phyloP scores from a whole-genome alignment of 768 basidiomycete species.

The Hericium rajendrae region DNA sequence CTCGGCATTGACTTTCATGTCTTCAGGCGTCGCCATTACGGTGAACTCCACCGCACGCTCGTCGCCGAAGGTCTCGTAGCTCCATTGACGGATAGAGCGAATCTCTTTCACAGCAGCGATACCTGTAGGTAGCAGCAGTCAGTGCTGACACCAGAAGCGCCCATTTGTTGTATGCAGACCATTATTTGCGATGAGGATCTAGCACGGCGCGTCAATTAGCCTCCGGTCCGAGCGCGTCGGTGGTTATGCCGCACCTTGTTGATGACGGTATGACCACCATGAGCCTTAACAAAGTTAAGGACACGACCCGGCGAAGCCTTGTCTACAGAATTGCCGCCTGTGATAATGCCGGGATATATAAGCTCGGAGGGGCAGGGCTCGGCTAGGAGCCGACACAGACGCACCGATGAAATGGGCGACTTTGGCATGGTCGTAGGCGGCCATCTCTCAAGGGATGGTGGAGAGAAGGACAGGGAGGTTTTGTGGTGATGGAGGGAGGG shows the following conservation, averaged over 20 bases:
- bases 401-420: slow-evolving; percentile 57
- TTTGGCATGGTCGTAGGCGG: slow-evolving; percentile 44
- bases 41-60: slow-evolving; percentile 97
- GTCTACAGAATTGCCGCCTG: slow-evolving; percentile 90
- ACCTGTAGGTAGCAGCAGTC: slow-evolving; percentile 37
- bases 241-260: slow-evolving; percentile 62
- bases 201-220: neutral
- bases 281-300: slow-evolving; percentile 79
- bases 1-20: slow-evolving; percentile 96
- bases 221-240: neutral
- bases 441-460: slow-evolving; percentile 14
- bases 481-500: neutral
- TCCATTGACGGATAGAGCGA: slow-evolving; percentile 98
- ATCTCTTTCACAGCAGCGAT: slow-evolving; percentile 99
- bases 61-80: slow-evolving; percentile 96
- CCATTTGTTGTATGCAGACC: slow-evolving; percentile 35
- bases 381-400: slow-evolving; percentile 13
- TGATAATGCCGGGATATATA: slow-evolving; percentile 8
- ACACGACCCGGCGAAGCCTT: slow-evolving; percentile 72
- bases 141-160: neutral
- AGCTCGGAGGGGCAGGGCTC: slow-evolving; percentile 5
- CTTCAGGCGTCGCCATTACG: slow-evolving; percentile 99
- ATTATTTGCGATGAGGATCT: slow-evolving; percentile 99
- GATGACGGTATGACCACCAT: slow-evolving; percentile 97
- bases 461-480: neutral